A percentile compares a stretch with the other conserved stretches of the same genome.
Conservation (phyloP, 108 stramenopile species). For the Asterionellopsis glacialis region DNA sequence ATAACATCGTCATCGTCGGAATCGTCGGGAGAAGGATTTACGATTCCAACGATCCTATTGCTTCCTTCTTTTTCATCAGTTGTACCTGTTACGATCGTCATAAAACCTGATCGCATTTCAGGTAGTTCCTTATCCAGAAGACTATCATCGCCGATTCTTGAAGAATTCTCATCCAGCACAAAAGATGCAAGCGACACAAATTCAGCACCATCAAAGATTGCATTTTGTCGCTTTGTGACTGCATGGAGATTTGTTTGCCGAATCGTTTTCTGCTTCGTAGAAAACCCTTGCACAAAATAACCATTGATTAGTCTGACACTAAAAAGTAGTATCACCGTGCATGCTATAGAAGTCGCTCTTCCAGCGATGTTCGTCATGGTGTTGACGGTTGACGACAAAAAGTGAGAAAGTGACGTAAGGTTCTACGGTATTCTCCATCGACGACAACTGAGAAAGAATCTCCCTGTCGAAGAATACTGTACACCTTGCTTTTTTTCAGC, state of each 20-base stretch:
- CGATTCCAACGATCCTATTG: conserved; percentile 23
- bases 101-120: conserved; percentile 16
- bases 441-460: too few relatives aligned
- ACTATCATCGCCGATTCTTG: background rate
- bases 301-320: too few relatives aligned
- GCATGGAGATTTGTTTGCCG: background rate
- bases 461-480: too few relatives aligned
- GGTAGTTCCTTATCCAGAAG: conserved; percentile 4
- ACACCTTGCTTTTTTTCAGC: too few relatives aligned
- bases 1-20: conserved; percentile 7
- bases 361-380: too few relatives aligned
- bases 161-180: background rate
- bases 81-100: conserved; percentile 29
- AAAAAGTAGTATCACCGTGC: too few relatives aligned
- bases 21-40: background rate
- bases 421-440: too few relatives aligned
- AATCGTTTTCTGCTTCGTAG: too few relatives aligned
- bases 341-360: too few relatives aligned
- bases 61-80: background rate
- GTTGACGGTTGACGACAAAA: too few relatives aligned
- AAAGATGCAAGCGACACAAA: conserved; percentile 21
- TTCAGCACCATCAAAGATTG: conserved; percentile 39
- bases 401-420: too few relatives aligned
- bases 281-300: too few relatives aligned
- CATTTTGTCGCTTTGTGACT: conserved; percentile 14